Percentiles rank a stretch among this genome's conserved stretches.
Evolutionary conservation across 192 early-diverging fungal genomes (phyloP).

Genomic region (Linnemannia hyalina): DNA sequence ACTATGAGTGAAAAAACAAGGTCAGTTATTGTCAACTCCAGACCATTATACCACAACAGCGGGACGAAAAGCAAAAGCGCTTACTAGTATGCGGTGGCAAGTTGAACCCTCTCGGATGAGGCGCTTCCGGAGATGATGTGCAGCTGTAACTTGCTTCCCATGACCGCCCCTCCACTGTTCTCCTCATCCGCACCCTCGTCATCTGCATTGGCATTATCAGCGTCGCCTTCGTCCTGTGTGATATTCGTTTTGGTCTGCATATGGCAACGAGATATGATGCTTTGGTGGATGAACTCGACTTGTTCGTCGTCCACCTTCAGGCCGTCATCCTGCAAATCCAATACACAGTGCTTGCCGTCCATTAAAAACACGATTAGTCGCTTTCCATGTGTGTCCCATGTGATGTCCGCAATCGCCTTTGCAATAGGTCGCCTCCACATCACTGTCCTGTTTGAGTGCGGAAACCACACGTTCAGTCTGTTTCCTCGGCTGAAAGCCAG

Average conservation of each 20-base stretch:
- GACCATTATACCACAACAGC: background rate
- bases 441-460: slow-evolving; percentile 16
- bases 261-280: slow-evolving; percentile 41
- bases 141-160: slow-evolving; percentile 33
- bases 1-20: slow-evolving; percentile 1
- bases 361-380: slow-evolving; percentile 39
- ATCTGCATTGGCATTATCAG: slow-evolving; percentile 25
- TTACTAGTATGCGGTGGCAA: slow-evolving; percentile 36
- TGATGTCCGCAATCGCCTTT: slow-evolving; percentile 39
- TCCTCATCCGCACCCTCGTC: slow-evolving; percentile 42
- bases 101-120: slow-evolving; percentile 4
- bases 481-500: slow-evolving; percentile 46
- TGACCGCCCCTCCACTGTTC: background rate
- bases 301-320: slow-evolving; percentile 21
- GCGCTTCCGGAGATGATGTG: slow-evolving; percentile 26
- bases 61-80: background rate
- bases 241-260: slow-evolving; percentile 31
- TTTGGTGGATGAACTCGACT: slow-evolving; percentile 24
- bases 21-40: background rate
- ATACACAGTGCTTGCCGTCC: slow-evolving; percentile 49
- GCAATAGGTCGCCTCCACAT: slow-evolving; percentile 41
- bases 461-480: slow-evolving; percentile 30
- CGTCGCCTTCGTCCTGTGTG: slow-evolving; percentile 31
- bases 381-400: slow-evolving; percentile 20
- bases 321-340: slow-evolving; percentile 1